Evolutionary conservation across 2,329 filamentous ascomycete genomes (phyloP).

Genomic region (Fusarium sp.): DNA sequence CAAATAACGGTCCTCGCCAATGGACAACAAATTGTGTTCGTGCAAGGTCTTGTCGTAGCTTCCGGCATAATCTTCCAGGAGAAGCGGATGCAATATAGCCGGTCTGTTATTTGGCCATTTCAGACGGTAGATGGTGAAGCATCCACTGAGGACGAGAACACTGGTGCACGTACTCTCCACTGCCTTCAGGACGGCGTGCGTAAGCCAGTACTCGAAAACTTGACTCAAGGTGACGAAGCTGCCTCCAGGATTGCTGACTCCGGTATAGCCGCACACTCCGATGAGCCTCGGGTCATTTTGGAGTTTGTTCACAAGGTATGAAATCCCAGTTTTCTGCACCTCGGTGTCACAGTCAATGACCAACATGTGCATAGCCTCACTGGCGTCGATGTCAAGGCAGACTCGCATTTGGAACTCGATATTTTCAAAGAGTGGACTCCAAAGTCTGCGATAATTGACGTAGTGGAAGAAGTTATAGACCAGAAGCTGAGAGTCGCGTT

Average conservation of each 20-base stretch:
- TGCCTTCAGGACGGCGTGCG: not conserved
- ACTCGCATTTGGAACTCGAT: not conserved
- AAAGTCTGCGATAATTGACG: not conserved
- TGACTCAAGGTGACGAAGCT: not conserved
- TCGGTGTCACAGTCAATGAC: not conserved
- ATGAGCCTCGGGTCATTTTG: not conserved
- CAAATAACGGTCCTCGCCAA: not conserved
- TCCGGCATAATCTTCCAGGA: not conserved
- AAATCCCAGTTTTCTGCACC: not conserved
- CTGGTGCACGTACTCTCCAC: not conserved
- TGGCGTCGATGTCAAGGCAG: not conserved
- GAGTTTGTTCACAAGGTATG: not conserved
- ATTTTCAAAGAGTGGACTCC: not conserved
- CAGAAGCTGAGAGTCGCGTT: not conserved
- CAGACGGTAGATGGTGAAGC: not conserved
- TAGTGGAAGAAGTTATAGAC: conserved; percentile 4
- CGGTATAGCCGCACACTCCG: not conserved
- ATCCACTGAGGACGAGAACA: not conserved
- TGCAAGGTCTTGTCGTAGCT: not conserved
- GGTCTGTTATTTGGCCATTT: not conserved
- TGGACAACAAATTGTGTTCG: not conserved
- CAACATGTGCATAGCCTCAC: not conserved
- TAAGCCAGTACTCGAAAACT: not conserved
- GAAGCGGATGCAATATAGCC: not conserved
- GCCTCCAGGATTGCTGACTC: not conserved